Percentiles rank a stretch among this genome's conserved stretches.
phyloP scores from a whole-genome alignment of 2,329 filamentous ascomycete genomes.

The Aschersonia sp. region DNA sequence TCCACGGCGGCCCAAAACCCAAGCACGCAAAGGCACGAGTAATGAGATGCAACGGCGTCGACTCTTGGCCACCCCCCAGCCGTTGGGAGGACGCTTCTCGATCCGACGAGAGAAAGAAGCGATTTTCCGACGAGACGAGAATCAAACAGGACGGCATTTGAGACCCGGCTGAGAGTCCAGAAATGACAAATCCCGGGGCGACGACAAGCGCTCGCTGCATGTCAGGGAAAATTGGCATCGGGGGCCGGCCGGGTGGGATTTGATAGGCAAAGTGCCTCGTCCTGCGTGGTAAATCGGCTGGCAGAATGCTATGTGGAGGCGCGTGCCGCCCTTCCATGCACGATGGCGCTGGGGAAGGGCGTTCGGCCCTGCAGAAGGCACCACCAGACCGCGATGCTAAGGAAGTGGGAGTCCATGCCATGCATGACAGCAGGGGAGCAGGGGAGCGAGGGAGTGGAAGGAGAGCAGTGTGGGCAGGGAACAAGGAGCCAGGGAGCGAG shows the following conservation, averaged over 20 bases:
- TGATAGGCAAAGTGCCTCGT: too few relatives aligned
- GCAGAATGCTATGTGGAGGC: too few relatives aligned
- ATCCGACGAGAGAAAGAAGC: not conserved
- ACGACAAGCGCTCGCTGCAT: too few relatives aligned
- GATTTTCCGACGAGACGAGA: not conserved
- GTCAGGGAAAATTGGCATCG: too few relatives aligned
- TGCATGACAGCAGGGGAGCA: not conserved
- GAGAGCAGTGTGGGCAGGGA: too few relatives aligned
- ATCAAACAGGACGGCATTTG: not conserved
- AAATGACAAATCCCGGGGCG: not conserved
- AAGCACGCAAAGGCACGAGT: not conserved
- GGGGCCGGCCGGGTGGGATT: not conserved
- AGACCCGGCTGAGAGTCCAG: not conserved
- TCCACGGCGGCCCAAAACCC: not conserved
- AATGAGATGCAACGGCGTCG: not conserved
- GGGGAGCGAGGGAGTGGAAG: too few relatives aligned
- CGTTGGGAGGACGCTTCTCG: not conserved
- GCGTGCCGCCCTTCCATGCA: too few relatives aligned
- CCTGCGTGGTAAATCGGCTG: too few relatives aligned
- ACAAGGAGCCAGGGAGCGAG: too few relatives aligned
- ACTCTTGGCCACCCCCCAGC: not conserved
- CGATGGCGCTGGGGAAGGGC: too few relatives aligned
- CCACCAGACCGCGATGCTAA: too few relatives aligned
- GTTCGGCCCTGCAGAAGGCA: too few relatives aligned
- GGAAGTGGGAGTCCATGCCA: not conserved